Evolutionary conservation across 2,329 filamentous ascomycete species (phyloP).

Genomic region (Piedraia hortae): DNA sequence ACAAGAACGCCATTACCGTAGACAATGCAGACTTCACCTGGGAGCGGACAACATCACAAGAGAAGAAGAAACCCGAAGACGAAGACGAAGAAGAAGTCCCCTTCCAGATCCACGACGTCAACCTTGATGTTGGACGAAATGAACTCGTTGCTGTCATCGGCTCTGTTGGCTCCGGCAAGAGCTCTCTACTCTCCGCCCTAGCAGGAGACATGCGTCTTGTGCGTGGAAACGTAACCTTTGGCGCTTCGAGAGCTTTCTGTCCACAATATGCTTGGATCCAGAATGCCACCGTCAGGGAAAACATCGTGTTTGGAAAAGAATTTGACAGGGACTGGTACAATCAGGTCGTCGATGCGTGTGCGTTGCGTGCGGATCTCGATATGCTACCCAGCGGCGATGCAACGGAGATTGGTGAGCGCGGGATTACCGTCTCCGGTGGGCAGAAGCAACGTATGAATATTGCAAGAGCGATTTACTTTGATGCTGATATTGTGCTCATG

Average conservation of each 20-base stretch:
- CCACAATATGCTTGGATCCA: constrained; percentile 97
- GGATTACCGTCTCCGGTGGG: constrained; percentile 82
- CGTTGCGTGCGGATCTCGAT: constrained; percentile 58
- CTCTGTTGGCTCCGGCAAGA: constrained; percentile 73
- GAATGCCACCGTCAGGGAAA: constrained; percentile 62
- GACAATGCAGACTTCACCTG: constrained; percentile 58
- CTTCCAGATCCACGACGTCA: constrained; percentile 43
- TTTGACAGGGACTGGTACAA: constrained; percentile 51
- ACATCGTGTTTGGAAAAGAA: constrained; percentile 70
- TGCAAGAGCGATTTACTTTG: constrained; percentile 44
- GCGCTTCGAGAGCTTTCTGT: constrained; percentile 65
- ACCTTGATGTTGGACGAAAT: constrained; percentile 40
- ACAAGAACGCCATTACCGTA: constrained; percentile 35
- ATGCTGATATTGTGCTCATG: constrained; percentile 34
- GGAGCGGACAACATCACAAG: constrained; percentile 32
- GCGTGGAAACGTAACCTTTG: constrained; percentile 41
- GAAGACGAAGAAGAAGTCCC: constrained; percentile 32
- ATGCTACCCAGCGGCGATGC: constrained; percentile 74
- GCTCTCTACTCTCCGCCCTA: constrained; percentile 60
- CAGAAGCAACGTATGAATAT: constrained; percentile 93
- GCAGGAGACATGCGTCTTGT: constrained; percentile 87
- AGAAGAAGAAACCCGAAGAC: constrained; percentile 17
- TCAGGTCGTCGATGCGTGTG: constrained; percentile 62
- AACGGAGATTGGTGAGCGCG: constrained; percentile 85
- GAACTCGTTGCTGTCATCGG: constrained; percentile 71